phyloP scores from a whole-genome alignment of 208 protist species.

The Crithidia sp. region DNA sequence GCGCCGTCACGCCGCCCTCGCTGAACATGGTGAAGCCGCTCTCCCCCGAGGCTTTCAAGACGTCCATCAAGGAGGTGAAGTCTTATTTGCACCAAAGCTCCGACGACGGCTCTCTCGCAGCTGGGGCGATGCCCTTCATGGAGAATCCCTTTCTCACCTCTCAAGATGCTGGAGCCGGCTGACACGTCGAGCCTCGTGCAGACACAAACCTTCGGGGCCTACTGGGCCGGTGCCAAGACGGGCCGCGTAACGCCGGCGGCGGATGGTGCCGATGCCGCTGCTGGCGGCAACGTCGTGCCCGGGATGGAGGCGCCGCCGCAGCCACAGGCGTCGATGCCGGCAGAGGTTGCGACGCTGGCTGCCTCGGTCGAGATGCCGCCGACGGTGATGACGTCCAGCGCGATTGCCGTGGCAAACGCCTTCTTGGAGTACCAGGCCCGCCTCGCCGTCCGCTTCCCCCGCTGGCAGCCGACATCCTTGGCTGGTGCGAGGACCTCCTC shows the following conservation, averaged over 20 bases:
- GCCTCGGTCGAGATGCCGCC: constrained; percentile 37
- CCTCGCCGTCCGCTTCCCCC: constrained; percentile 74
- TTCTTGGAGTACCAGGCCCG: constrained; percentile 82
- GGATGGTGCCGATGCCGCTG: background rate
- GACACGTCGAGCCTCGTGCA: constrained; percentile 59
- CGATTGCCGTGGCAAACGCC: constrained; percentile 59
- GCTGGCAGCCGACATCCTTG: constrained; percentile 68
- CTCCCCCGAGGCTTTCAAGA: constrained; percentile 52
- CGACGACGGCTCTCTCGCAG: constrained; percentile 29
- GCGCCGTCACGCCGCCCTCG: constrained; percentile 45
- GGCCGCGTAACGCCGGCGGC: background rate
- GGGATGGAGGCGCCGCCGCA: constrained; percentile 5
- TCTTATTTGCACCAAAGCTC: constrained; percentile 52
- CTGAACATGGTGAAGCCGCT: constrained; percentile 72
- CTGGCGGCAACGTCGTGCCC: constrained; percentile 17
- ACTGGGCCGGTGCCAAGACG: constrained; percentile 42
- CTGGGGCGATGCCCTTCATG: constrained; percentile 27
- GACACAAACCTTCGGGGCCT: constrained; percentile 64
- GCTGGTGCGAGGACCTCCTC: constrained; percentile 75
- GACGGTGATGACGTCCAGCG: constrained; percentile 59
- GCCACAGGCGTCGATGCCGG: background rate
- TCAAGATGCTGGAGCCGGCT: constrained; percentile 66
- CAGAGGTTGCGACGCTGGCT: constrained; percentile 21
- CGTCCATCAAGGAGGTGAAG: constrained; percentile 62
- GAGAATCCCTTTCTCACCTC: constrained; percentile 84